Base-by-base conservation (phyloP, 495 filamentous ascomycete genomes). In the Daldinia decipiens region DNA sequence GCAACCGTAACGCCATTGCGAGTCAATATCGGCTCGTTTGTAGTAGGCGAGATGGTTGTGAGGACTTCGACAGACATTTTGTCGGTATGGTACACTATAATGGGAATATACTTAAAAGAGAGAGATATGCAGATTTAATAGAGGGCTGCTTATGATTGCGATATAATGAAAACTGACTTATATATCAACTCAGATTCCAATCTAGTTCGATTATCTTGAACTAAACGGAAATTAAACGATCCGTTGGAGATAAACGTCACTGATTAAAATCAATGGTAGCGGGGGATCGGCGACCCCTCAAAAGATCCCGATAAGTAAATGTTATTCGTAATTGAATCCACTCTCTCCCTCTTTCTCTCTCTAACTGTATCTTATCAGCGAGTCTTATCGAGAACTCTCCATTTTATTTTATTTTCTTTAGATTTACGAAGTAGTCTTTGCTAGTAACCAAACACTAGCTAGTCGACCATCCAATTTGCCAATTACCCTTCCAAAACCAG, bases 41-140 rank as follows among this genome's bases (percentile, higher is more conserved):
- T 97, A 39, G 87, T 90, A 52, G 94, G 94, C 3, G 94, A 97
- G 73, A 97, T 93, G 54, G 94, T 97, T 1, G 88, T 95, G 73
- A 97, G 88, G 1, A 84, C 88, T 87, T 96, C 94, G 47, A 88
- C 79, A 62, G 92, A 87, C 92, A 95, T 95, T 31, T 50, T 17
- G 32, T 40, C 53, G 34, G 38, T 62, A 56, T 24, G 12, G 5
- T 59, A 4, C 57, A 38, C 13, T 62, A 50, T 50, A 11, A 59
- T 15, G 29, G 19, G 40, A 40, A 26, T 11, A 15, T 31, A 27
- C 11, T 32, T 51, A 9, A 31, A 26, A 24, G 58, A 19, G 38
- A 29, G 15, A 59, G 34, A 19, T 39, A 36, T 56, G 17, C 40
- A 59, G 26, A 4, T 40, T 40, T 12, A 53, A 43, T 26, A 27